Evolutionary conservation across 1,284 basidiomycete genomes (phyloP), one percentile per base, ranked within the genome.

Genomic region (Naganishia sp.): DNA sequence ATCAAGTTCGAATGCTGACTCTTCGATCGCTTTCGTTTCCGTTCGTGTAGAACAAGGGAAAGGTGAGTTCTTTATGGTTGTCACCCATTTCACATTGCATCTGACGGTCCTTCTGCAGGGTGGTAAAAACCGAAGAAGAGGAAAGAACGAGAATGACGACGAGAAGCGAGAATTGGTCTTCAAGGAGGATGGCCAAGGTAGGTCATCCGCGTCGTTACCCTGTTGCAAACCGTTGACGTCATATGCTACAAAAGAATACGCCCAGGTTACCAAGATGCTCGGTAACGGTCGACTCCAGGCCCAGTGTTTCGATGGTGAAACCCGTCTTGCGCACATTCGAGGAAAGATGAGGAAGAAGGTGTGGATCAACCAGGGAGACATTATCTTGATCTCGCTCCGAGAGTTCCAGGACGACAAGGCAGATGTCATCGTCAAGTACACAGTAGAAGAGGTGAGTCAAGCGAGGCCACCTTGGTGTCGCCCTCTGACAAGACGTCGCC

Each of bases 311-410:
- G 96, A 99, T 80, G 95, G 96, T 60, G 94, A 96, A 84, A 98
- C 97, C 82, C 85, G 95, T 73, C 84, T 99, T 77, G 95, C 93
- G 31, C 96, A 99, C 80, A 99, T 99, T 77, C 87, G 96, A 80
- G 96, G 96, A 64, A 98, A 98, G 84, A 94, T 99, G 91, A 84
- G 96, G 77, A 99, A 99, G 83, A 99, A 99, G 88, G 94, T 90
- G 73, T 99, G 96, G 96, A 99, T 99, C 81, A 96, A 96, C 78
- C 92, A 94, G 75, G 96, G 96, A 73, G 96, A 99, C 77, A 98
- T 99, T 78, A 89, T 99, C 70, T 84, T 99, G 51, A 84, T 99
- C 46, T 99, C 95, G 35, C 85, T 99, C 62, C 91, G 96, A 73
- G 96, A 99, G 66, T 99, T 99, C 86, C 95, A 99, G 80, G 96